A percentile compares a stretch with the other conserved stretches of the same genome.
Evolutionary conservation across 2,329 filamentous ascomycete species (phyloP).

Genomic region (Penicillium expansum): DNA sequence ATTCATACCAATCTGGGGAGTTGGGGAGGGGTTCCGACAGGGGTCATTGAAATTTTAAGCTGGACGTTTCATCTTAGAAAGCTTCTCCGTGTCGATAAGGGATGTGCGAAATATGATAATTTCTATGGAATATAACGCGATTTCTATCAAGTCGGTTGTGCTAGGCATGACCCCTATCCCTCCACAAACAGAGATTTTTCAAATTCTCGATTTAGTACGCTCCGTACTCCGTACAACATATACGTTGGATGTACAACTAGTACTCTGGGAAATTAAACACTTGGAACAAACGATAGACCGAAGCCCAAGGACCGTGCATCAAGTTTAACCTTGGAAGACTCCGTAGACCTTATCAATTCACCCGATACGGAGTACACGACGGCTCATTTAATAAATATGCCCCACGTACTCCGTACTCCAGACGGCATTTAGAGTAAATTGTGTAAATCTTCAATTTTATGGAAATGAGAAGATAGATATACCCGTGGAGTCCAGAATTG

Average conservation of each 20-base stretch:
- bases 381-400: not conserved
- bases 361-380: not conserved
- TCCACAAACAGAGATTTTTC: not conserved
- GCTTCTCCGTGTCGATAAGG: conserved; percentile 1
- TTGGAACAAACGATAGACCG: not conserved
- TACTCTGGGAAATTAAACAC: not conserved
- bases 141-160: not conserved
- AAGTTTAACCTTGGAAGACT: not conserved
- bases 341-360: not conserved
- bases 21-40: not conserved
- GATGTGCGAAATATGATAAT: not conserved
- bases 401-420: not conserved
- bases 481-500: not conserved
- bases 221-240: no score
- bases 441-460: not conserved
- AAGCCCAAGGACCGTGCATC: not conserved
- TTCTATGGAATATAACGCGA: not conserved
- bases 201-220: not conserved
- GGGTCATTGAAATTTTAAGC: not conserved
- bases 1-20: not conserved
- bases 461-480: not conserved
- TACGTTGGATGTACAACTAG: no score
- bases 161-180: not conserved
- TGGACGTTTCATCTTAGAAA: conserved; percentile 6
- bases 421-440: no score